Conservation (phyloP, 2,329 filamentous ascomycete genomes). For the Dichotomopilus funicola region DNA sequence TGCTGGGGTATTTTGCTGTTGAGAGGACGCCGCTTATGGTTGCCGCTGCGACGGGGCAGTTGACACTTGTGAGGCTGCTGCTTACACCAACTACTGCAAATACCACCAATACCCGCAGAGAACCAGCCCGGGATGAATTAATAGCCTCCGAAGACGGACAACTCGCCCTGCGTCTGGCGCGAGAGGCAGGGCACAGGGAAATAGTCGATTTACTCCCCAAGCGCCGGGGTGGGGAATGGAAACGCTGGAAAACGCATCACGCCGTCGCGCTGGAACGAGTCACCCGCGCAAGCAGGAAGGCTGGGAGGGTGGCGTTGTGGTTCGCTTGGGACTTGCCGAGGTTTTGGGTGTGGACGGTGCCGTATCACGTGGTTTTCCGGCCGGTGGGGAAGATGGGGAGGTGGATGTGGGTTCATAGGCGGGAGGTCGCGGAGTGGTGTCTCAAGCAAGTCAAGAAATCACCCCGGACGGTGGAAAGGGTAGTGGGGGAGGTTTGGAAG, state of each 20-base stretch:
- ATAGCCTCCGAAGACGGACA: conserved; percentile 41
- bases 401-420: conserved; percentile 23
- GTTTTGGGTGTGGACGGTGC: conserved; percentile 26
- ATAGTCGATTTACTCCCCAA: conserved; percentile 38
- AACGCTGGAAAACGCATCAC: conserved; percentile 32
- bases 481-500: conserved; percentile 14
- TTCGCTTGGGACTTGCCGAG: conserved; percentile 27
- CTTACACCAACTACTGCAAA: conserved; percentile 11
- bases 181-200: conserved; percentile 35
- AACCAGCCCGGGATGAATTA: conserved; percentile 29
- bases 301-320: conserved; percentile 20
- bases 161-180: conserved; percentile 40
- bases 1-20: no score
- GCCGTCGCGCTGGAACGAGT: conserved; percentile 21
- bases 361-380: conserved; percentile 19
- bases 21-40: conserved; percentile 39
- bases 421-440: no score
- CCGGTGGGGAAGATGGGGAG: conserved; percentile 21
- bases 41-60: conserved; percentile 35
- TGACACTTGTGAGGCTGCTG: conserved; percentile 37
- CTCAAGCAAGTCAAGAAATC: conserved; percentile 24
- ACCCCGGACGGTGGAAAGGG: conserved; percentile 24
- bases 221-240: conserved; percentile 34
- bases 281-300: conserved; percentile 4
- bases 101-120: no score